Conservation (phyloP, 495 filamentous ascomycete species). For the Aspergillus haitiensis region DNA sequence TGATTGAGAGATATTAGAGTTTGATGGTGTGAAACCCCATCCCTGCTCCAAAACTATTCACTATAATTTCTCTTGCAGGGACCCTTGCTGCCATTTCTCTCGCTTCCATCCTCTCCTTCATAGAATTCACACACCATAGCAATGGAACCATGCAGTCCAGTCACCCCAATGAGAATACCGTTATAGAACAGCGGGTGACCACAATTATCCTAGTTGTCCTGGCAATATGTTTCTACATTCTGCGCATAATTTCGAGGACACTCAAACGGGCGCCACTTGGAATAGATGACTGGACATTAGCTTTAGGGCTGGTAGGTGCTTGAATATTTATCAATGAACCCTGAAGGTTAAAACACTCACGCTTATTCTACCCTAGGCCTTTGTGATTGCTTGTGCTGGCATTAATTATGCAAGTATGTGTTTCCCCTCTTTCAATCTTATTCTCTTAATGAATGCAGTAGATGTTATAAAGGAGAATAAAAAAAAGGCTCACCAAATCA, state of each 20-base stretch:
- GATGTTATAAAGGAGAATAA: too few relatives aligned
- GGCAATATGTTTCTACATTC: constrained; percentile 7
- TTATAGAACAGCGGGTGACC: constrained; percentile 12
- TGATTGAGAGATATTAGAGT: too few relatives aligned
- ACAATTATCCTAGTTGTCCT: constrained; percentile 2
- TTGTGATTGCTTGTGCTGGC: constrained; percentile 3
- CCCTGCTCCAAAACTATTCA: too few relatives aligned
- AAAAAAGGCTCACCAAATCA: constrained; percentile 1
- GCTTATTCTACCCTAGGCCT: background rate
- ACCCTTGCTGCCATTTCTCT: background rate
- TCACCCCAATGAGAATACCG: background rate
- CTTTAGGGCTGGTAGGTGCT: constrained; percentile 9
- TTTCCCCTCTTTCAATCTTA: background rate
- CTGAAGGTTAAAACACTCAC: background rate
- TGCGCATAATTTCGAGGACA: constrained; percentile 6
- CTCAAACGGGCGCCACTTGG: constrained; percentile 11
- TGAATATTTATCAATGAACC: background rate
- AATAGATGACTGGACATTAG: constrained; percentile 12
- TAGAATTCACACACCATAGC: background rate
- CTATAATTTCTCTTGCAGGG: background rate
- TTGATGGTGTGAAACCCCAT: too few relatives aligned
- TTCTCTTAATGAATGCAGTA: too few relatives aligned
- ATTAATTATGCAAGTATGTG: constrained; percentile 10
- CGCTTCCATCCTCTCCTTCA: background rate
- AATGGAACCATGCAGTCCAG: constrained; percentile 4